Percentiles rank a stretch among this genome's conserved stretches.
These are phyloP conservation scores for Kodamaea leandrae DNA, from an alignment of 805 yeast species.

Conservation along the genomic window DNA sequence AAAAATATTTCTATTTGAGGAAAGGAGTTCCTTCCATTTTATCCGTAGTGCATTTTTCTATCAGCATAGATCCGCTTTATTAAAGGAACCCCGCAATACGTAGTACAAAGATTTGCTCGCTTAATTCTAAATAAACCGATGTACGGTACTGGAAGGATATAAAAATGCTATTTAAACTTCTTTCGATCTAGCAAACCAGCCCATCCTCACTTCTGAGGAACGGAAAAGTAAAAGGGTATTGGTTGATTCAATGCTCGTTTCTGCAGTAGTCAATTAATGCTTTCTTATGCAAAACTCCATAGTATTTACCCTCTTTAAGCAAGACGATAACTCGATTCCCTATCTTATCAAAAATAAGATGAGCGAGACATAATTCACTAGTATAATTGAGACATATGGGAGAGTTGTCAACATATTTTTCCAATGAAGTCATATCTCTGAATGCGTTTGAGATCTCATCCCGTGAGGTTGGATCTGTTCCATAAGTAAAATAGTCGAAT, in stretches of 20 bases:
- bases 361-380: slow-evolving; percentile 50
- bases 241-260: slow-evolving; percentile 3
- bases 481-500: slow-evolving; percentile 27
- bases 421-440: slow-evolving; percentile 36
- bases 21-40: no score
- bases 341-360: slow-evolving; percentile 49
- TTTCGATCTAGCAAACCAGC: no score
- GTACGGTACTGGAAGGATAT: no score
- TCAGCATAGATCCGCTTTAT: no score
- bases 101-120: no score
- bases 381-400: slow-evolving; percentile 49
- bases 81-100: no score
- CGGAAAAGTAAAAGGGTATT: no score
- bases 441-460: slow-evolving; percentile 12
- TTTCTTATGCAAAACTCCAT: slow-evolving; percentile 54
- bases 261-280: slow-evolving; percentile 44
- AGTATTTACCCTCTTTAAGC: slow-evolving; percentile 43
- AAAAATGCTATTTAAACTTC: no score
- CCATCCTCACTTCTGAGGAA: no score
- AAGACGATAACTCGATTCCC: slow-evolving; percentile 51
- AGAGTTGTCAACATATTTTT: slow-evolving; percentile 40
- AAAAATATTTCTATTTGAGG: no score
- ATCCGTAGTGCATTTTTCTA: no score
- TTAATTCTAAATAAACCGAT: no score
- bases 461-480: slow-evolving; percentile 12